Conservation (phyloP, 140 eudicot species). For the Cichorium intybus region DNA sequence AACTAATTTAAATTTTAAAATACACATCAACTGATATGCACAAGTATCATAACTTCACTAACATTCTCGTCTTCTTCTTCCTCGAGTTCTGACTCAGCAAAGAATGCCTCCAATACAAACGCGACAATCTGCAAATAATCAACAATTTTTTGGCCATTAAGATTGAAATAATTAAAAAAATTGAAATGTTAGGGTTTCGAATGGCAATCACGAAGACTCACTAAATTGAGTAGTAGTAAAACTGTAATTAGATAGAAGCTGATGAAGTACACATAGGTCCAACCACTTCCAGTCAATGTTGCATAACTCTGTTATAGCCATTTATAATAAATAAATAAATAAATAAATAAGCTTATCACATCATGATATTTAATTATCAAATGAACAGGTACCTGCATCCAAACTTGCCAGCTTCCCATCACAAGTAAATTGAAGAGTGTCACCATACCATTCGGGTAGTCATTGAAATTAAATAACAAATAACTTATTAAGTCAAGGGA, state of each 20-base stretch:
- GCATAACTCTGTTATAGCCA: constrained; percentile 85
- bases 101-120: constrained; percentile 97
- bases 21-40: not conserved
- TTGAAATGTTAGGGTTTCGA: not conserved
- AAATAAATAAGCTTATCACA: not conserved
- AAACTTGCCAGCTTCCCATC: constrained; percentile 88
- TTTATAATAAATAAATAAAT: constrained; percentile 27
- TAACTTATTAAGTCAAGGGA: constrained; percentile 66
- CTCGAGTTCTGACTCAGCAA: constrained; percentile 88
- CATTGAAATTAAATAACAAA: constrained; percentile 73
- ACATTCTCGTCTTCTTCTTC: constrained; percentile 42
- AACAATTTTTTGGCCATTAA: not conserved
- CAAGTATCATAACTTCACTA: constrained; percentile 20
- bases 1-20: not conserved
- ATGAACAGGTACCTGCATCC: constrained; percentile 75
- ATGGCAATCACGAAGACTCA: constrained; percentile 29
- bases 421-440: constrained; percentile 91
- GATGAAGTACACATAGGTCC: constrained; percentile 73
- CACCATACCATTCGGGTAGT: constrained; percentile 97
- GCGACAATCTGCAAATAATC: constrained; percentile 68
- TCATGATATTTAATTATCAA: constrained; percentile 1
- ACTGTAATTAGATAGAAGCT: constrained; percentile 88
- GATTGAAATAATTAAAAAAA: not conserved
- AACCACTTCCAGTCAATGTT: constrained; percentile 65
- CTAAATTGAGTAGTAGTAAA: constrained; percentile 88